Base-by-base conservation (phyloP, 2,329 filamentous ascomycete species). In the Macrophomina tecta region DNA sequence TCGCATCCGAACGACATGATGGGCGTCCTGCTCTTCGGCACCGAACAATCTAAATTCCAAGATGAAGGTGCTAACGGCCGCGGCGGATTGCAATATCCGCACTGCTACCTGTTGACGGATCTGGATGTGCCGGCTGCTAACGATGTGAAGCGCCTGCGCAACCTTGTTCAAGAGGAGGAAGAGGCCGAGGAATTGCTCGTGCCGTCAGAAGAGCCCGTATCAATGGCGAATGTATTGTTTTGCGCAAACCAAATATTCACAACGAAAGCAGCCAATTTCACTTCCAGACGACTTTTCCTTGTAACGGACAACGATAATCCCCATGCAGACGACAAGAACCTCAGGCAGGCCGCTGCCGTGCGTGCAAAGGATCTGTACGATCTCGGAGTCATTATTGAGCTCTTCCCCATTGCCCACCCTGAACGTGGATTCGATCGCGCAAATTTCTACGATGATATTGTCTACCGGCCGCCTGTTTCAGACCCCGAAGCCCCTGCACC, bases 1-100 rank as follows among this genome's bases (percentile, higher is more conserved):
- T 94, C 94, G 3, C 94, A 94, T 69, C 95, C 95, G 1, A 94
- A 90, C 74, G 95, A 99, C 69, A 96, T 97, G 92, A 97, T 99
- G 87, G 94, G 94, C 1, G 91, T 99, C 32, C 78, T 99, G 45
- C 84, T 99, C 0, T 99, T 96, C 76, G 94, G 94, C 8, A 99
- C 95, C 0, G 85, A 96, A 74, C 87, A 92, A 79, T 92, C 93
- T 46, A 93, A 90, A 72, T 94, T 93, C 70, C 87, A 90, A 53
- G 87, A 89, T 16, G 89, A 90, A 52, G 85, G 88, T 67, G 87
- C 85, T 67, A 83, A 82, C 55, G 81, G 80, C 36, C 82, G 84
- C 7, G 84, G 83, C 65, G 86, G 85, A 12, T 79, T 90, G 7
- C 87, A 87, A 28, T 97, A 97, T 73, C 93, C 94, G 1, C 91